Conservation (phyloP, 805 yeast genomes). For the Komagataella kurtzmanii region DNA sequence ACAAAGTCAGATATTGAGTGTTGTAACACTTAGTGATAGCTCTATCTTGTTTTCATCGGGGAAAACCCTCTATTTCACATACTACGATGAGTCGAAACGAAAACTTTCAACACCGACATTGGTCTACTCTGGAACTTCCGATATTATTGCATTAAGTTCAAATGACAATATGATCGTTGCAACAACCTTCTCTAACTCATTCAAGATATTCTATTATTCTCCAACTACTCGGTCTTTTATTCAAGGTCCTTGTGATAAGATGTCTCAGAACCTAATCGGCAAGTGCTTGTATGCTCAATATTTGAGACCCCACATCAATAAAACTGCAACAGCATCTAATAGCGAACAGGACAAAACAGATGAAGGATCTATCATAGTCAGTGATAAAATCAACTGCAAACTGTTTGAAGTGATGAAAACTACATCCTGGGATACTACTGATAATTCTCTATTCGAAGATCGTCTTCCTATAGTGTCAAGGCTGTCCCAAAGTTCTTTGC, state of each 20-base stretch:
- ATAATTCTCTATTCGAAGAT: background rate
- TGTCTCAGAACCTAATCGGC: background rate
- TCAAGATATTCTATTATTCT: background rate
- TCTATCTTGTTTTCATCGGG: background rate
- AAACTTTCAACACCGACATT: background rate
- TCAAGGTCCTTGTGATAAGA: background rate
- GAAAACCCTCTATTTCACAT: background rate
- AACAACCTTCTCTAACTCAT: background rate
- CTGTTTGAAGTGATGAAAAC: background rate
- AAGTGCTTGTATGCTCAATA: background rate
- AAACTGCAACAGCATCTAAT: background rate
- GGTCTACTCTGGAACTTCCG: background rate
- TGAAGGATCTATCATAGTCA: background rate
- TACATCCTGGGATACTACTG: background rate
- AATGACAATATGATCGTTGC: background rate
- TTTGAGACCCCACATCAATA: background rate
- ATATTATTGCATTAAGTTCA: background rate
- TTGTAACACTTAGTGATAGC: background rate
- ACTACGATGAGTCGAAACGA: background rate
- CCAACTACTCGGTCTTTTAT: background rate
- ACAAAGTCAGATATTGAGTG: background rate
- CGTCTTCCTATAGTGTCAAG: background rate
- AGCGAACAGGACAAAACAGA: background rate
- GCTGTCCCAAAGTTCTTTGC: background rate
- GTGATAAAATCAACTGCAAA: background rate